These are phyloP conservation scores for Phylloporus rhodoxanthus DNA, from an alignment of 768 basidiomycete species.

Conservation along the genomic window DNA sequence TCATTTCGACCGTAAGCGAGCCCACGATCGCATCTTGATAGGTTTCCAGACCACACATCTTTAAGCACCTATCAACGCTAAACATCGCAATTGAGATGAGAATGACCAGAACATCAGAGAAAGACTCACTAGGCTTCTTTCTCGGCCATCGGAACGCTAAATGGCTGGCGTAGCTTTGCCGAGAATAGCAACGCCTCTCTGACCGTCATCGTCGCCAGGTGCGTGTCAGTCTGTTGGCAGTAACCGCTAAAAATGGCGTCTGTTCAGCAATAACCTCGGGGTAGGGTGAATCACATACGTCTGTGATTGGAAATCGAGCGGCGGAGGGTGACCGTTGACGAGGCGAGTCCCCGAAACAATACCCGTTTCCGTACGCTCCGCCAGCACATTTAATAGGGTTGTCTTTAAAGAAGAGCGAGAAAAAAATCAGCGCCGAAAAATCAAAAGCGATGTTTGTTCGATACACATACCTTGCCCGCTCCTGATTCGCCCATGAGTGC, in stretches of 20 bases:
- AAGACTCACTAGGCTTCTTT: constrained; percentile 73
- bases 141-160: constrained; percentile 54
- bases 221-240: constrained; percentile 82
- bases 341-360: constrained; percentile 38
- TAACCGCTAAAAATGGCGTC: constrained; percentile 49
- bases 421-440: too few species aligned
- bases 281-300: constrained; percentile 31
- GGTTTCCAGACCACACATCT: constrained; percentile 59
- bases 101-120: background rate
- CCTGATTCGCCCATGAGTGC: constrained; percentile 68
- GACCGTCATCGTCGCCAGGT: constrained; percentile 69
- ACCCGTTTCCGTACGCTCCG: constrained; percentile 34
- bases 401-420: constrained; percentile 27
- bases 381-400: constrained; percentile 46
- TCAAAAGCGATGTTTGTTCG: background rate
- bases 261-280: background rate
- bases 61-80: constrained; percentile 51
- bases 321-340: constrained; percentile 41
- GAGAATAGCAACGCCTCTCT: constrained; percentile 77
- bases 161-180: constrained; percentile 72
- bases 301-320: constrained; percentile 49
- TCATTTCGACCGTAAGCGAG: constrained; percentile 61
- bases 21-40: constrained; percentile 66
- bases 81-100: background rate
- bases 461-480: constrained; percentile 38